Base-by-base conservation (phyloP, 83 land plant species). In the Picea abies region DNA sequence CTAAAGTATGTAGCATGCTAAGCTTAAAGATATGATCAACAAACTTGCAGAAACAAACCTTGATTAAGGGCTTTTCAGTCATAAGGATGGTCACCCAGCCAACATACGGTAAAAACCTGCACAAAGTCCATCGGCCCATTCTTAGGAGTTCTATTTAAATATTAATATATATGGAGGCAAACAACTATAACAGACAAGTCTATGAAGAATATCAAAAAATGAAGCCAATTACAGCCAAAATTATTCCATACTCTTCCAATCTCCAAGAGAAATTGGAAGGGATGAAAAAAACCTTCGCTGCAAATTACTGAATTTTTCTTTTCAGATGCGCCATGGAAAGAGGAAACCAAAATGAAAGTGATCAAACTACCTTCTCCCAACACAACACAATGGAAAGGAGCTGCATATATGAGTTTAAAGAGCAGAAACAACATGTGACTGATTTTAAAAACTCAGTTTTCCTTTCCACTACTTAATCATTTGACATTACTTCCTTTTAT, bases 1-100 rank as follows among this genome's bases (percentile, higher is more conserved):
- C 29, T 9, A 12, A 9, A 62, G 41, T 22, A 32, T n/a, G 37
- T 19, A 52, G 3, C 39, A 82, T 26, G 29, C 22, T 52, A 4
- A 68, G 5, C 29, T 47, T 1, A 49, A 37, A 68, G 22, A 52
- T 26, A 16, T 63, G 68, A 19, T 39, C 56, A 60, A 39, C 5
- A 62, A 47, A 37, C 19, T 35, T 37, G 25, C 56, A 41, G 52
- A 82, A 68, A 49, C 79, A 15, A 79, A 96, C 96, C 96, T 96
- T 94, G 87, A 97, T 91, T 44, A 91, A 87, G 23, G 96, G 96
- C 83, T 93, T 92, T 67, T 97, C 98, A 41, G 99, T 97, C 98
- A 95, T 97, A 77, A 95, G 88, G n/a, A 97, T 97, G 19, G 96
- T 97, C 52, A 91, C 94, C 96, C 98, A 97, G 29, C 98, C 99